Conservation (phyloP, 139 green algal genomes). For the Gonium pectorale region DNA sequence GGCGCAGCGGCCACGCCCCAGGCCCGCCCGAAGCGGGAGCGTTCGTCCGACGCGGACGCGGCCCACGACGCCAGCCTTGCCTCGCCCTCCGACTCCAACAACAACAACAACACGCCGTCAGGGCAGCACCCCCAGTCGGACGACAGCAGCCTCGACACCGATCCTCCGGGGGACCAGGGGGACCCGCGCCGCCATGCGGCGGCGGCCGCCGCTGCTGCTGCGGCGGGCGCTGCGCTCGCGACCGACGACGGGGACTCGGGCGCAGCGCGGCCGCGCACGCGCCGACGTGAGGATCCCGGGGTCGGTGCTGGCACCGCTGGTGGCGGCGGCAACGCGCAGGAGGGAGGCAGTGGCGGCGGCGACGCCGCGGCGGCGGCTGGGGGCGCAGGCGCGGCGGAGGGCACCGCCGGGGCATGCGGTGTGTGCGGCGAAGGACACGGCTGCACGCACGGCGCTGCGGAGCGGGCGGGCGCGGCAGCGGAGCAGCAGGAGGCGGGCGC, state of each 20-base stretch:
- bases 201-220: too few species aligned
- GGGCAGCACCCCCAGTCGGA: not conserved
- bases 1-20: not conserved
- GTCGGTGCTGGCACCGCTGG: not conserved
- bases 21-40: constrained; percentile 28
- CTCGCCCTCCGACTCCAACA: not conserved
- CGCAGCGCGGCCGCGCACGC: not conserved
- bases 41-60: constrained; percentile 25
- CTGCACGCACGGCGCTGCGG: too few species aligned
- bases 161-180: not conserved
- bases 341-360: not conserved
- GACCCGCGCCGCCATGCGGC: too few species aligned
- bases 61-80: not conserved
- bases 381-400: too few species aligned
- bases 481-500: too few species aligned
- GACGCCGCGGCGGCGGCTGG: not conserved
- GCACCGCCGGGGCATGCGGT: too few species aligned
- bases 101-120: not conserved
- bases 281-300: constrained; percentile 4
- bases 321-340: not conserved
- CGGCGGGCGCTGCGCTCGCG: too few species aligned
- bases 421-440: too few species aligned
- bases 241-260: not conserved
- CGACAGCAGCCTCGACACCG: not conserved
- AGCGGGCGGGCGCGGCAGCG: too few species aligned